phyloP scores from a whole-genome alignment of 2,329 filamentous ascomycete genomes.

The Botrytis porri region DNA sequence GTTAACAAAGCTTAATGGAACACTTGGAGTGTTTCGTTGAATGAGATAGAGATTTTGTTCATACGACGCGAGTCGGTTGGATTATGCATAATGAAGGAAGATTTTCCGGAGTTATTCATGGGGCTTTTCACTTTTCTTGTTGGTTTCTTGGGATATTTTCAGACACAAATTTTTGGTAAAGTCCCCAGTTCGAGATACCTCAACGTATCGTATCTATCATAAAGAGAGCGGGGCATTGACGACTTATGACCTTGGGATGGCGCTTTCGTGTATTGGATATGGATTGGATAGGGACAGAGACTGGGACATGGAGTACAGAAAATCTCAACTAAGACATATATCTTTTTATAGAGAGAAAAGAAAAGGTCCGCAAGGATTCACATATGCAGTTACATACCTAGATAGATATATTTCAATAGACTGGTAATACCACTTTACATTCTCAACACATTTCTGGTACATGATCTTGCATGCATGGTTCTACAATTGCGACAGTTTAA shows the following conservation, averaged over 20 bases:
- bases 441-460: neutral
- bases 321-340: conserved; percentile 21
- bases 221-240: conserved; percentile 4
- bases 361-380: conserved; percentile 16
- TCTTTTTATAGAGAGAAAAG: conserved; percentile 15
- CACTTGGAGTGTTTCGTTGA: conserved; percentile 32
- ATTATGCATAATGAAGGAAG: conserved; percentile 9
- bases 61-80: conserved; percentile 13
- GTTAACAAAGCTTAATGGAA: conserved; percentile 59
- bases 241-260: conserved; percentile 9
- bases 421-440: conserved; percentile 3
- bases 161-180: neutral
- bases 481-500: neutral
- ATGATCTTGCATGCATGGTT: neutral
- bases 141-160: neutral
- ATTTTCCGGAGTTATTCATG: neutral
- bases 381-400: neutral
- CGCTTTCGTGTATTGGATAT: conserved; percentile 7
- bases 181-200: neutral
- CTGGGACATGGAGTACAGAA: neutral
- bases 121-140: neutral
- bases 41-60: conserved; percentile 10
- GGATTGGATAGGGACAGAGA: conserved; percentile 2
- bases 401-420: conserved; percentile 9
- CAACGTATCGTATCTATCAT: conserved; percentile 7